Evolutionary conservation across 352 stramenopile genomes (phyloP), one percentile per base, ranked within the genome.

Genomic region (Globisporangium middletonii): DNA sequence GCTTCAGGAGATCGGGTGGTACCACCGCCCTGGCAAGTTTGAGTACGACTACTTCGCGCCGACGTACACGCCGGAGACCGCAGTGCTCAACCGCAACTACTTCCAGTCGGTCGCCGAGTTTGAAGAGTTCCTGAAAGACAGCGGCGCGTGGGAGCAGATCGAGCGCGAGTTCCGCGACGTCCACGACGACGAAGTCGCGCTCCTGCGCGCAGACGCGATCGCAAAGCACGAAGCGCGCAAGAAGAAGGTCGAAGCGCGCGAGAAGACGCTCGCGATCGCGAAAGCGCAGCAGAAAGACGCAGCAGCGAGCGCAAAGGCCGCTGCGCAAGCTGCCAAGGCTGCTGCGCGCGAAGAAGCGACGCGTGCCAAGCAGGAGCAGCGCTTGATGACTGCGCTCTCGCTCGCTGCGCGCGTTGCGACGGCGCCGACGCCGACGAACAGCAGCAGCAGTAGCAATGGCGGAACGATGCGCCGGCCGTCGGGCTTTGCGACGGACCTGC

Each of bases 41-140:
- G 82, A 86, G 68, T 92, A 92, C 64, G 82, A 92, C 59, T 92
- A 92, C 72, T 92, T 92, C 43, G 78, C 79, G 28, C 82, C 82
- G 2, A 71, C 71, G 8, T 89, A 83, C 69, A 83, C 71, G 13
- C 65, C 77, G 12, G 67, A 72, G 8, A 88, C 56, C 4, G 75
- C 82, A 19, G 67, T 79, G 41, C 19, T 78, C 9, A 75, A 76
- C 55, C 61, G 71, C 45, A 88, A 89, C 62, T 89, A 77, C 48
- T 92, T 89, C 63, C 77, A 77, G 43, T 89, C 79, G 1, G 46
- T 69, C 5, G 79, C 74, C 0, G 67, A 76, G 15, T 71, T 92
- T 0, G 77, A 89, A 44, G 57, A 75, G 38, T 89, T 72, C 50
- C 58, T 92, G 12, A 83, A 88, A 41, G 64, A 73, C 1, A 86